Conservation (phyloP, 208 protist species). For the Trypanosoma platydactyli region DNA sequence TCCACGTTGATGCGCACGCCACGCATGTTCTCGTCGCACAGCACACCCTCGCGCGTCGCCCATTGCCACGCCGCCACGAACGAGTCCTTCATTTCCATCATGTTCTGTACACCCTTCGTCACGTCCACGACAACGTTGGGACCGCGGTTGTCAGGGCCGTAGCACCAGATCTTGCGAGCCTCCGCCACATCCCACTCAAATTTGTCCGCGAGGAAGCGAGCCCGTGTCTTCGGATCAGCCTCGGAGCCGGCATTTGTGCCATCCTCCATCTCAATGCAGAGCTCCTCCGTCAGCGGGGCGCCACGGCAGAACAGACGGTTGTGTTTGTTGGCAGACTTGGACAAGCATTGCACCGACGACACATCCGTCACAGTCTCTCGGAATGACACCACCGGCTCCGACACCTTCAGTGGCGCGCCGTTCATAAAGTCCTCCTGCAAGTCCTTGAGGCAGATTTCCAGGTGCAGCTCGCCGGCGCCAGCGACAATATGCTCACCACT, state of each 20-base stretch:
- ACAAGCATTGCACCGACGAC: constrained; percentile 94
- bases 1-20: constrained; percentile 96
- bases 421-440: constrained; percentile 97
- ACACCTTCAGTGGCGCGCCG: constrained; percentile 93
- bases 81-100: constrained; percentile 99
- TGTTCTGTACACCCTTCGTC: constrained; percentile 98
- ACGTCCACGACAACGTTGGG: constrained; percentile 98
- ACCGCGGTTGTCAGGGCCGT: constrained; percentile 94
- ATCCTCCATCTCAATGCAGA: constrained; percentile 95
- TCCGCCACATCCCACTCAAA: constrained; percentile 93
- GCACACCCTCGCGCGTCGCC: constrained; percentile 94
- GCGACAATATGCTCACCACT: constrained; percentile 99
- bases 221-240: constrained; percentile 93
- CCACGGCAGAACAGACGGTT: constrained; percentile 98
- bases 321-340: constrained; percentile 98
- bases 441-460: constrained; percentile 99
- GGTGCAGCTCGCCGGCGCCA: constrained; percentile 99
- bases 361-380: constrained; percentile 96
- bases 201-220: constrained; percentile 86
- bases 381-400: constrained; percentile 98
- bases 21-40: constrained; percentile 97
- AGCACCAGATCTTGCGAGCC: constrained; percentile 98
- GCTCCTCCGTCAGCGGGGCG: constrained; percentile 91
- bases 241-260: constrained; percentile 74
- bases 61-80: constrained; percentile 95